Evolutionary conservation across 2,329 filamentous ascomycete species (phyloP).

Genomic region (Clathrospora elynae): DNA sequence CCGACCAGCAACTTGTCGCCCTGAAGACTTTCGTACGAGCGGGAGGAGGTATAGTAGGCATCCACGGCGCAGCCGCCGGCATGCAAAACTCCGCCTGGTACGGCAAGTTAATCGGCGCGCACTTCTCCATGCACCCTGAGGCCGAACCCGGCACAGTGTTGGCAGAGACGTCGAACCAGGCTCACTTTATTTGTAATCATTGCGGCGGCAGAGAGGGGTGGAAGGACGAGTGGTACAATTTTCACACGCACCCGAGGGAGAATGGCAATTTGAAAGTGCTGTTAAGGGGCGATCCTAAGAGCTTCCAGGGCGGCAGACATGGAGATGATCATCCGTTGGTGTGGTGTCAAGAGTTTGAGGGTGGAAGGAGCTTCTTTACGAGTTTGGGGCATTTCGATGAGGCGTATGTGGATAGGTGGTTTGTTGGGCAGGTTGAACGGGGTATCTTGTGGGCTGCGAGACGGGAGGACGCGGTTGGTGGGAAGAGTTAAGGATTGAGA

Average conservation of each 20-base stretch:
- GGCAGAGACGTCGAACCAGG: constrained; percentile 5
- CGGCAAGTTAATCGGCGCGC: constrained; percentile 28
- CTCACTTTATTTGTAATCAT: constrained; percentile 14
- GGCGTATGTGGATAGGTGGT: constrained; percentile 35
- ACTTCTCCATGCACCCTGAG: constrained; percentile 35
- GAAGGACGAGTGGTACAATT: constrained; percentile 42
- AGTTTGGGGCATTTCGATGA: constrained; percentile 38
- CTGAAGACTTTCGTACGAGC: constrained; percentile 21
- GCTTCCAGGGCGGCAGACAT: constrained; percentile 29
- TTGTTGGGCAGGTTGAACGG: constrained; percentile 21
- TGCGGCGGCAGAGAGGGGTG: constrained; percentile 13
- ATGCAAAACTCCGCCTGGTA: constrained; percentile 33
- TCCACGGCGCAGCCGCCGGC: constrained; percentile 35
- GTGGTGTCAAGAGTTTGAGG: constrained; percentile 40
- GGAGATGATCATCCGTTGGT: constrained; percentile 36
- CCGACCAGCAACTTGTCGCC: constrained; percentile 14
- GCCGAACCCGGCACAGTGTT: constrained; percentile 26
- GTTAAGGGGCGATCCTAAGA: constrained; percentile 26
- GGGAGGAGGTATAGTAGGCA: constrained; percentile 33
- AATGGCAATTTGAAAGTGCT: constrained; percentile 29
- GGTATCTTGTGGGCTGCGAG: constrained; percentile 28
- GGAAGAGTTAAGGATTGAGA: too few species aligned
- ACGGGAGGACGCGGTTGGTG: too few species aligned
- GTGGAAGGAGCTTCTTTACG: constrained; percentile 29
- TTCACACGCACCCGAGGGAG: constrained; percentile 28